Conservation (phyloP, 495 filamentous ascomycete species). For the Tuber umbilicatum region DNA sequence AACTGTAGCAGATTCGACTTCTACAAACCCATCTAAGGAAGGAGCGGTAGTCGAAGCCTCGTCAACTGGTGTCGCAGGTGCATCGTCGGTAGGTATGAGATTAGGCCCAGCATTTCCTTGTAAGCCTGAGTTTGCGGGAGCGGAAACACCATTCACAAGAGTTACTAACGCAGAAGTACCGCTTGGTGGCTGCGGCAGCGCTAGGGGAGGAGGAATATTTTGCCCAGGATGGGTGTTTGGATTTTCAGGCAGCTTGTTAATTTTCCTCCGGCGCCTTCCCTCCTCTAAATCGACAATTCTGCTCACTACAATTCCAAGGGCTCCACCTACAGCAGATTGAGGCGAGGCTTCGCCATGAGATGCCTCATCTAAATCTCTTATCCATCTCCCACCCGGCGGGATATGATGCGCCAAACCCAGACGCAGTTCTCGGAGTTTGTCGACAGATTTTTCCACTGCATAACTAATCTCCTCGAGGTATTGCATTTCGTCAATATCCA, state of each 20-base stretch:
- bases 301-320: constrained; percentile 64
- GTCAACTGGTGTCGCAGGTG: constrained; percentile 20
- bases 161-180: constrained; percentile 15
- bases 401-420: constrained; percentile 66
- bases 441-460: constrained; percentile 66
- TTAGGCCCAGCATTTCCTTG: constrained; percentile 15
- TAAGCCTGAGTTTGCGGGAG: constrained; percentile 18
- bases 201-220: not conserved
- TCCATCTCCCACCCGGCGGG: constrained; percentile 22
- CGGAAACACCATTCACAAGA: constrained; percentile 15
- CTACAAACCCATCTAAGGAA: constrained; percentile 12
- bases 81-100: constrained; percentile 5
- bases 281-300: constrained; percentile 56
- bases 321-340: constrained; percentile 53
- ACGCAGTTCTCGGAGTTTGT: constrained; percentile 64
- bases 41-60: not conserved
- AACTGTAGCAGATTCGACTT: constrained; percentile 26
- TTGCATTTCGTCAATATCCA: constrained; percentile 81
- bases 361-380: constrained; percentile 34
- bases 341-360: constrained; percentile 40
- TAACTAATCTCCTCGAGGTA: constrained; percentile 87
- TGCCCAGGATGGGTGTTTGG: constrained; percentile 1
- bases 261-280: constrained; percentile 21
- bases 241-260: constrained; percentile 7
- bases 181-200: not conserved